These are phyloP conservation scores for Haplosporangium sp. DNA, from an alignment of 371 early-diverging fungal species.

Conservation along the genomic window DNA sequence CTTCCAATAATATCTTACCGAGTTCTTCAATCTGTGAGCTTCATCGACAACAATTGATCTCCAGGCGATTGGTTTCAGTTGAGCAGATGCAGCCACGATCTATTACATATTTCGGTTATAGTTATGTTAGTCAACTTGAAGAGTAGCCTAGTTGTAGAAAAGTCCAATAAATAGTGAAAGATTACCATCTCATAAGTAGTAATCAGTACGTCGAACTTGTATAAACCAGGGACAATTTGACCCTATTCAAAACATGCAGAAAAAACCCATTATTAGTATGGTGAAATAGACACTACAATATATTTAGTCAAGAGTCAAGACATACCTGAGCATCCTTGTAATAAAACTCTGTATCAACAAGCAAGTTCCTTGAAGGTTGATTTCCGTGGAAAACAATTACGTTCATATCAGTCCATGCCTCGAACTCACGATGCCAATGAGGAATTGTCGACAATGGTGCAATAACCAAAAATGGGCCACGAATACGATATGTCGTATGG, in stretches of 20 bases:
- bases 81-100: conserved; percentile 73
- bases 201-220: conserved; percentile 88
- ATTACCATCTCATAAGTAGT: conserved; percentile 91
- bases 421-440: conserved; percentile 83
- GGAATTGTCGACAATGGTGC: conserved; percentile 85
- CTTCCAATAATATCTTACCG: conserved; percentile 44
- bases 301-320: not conserved
- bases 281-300: too few species aligned
- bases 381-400: conserved; percentile 82
- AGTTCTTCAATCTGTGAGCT: conserved; percentile 96
- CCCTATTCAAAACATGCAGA: conserved; percentile 7
- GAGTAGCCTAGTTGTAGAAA: not conserved
- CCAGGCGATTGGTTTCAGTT: conserved; percentile 86
- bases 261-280: not conserved
- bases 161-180: conserved; percentile 17
- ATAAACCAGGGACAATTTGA: conserved; percentile 47
- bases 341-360: conserved; percentile 80
- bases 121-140: not conserved
- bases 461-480: conserved; percentile 79
- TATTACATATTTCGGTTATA: conserved; percentile 8
- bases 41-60: conserved; percentile 93
- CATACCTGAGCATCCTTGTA: conserved; percentile 64
- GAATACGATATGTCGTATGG: conserved; percentile 67
- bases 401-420: conserved; percentile 82
- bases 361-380: conserved; percentile 64